These are phyloP conservation scores for Globisporangium orthogonon DNA, from an alignment of 352 stramenopile species.

Conservation along the genomic window DNA sequence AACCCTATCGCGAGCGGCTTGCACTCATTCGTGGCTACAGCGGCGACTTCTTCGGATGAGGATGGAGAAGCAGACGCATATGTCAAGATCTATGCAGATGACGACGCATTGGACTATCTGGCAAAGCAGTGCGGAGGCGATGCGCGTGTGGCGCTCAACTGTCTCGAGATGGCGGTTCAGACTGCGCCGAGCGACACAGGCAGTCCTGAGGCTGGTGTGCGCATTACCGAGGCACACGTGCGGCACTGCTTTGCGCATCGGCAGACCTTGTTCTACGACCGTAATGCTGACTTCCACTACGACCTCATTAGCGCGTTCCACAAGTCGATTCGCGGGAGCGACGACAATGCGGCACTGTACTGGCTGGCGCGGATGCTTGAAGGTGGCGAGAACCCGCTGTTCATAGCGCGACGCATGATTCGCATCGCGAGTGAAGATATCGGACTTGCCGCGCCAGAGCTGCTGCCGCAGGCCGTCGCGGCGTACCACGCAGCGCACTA, in stretches of 20 bases:
- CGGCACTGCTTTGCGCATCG: constrained; percentile 64
- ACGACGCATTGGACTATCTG: constrained; percentile 57
- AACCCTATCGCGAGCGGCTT: constrained; percentile 26
- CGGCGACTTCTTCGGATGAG: constrained; percentile 6
- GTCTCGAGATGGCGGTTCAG: constrained; percentile 72
- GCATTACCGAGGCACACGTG: constrained; percentile 54
- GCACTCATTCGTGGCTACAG: constrained; percentile 9
- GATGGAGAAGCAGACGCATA: neutral
- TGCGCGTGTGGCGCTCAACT: constrained; percentile 75
- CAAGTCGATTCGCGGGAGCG: constrained; percentile 81
- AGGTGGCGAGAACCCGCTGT: constrained; percentile 80
- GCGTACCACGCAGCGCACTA: constrained; percentile 73
- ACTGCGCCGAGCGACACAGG: constrained; percentile 17
- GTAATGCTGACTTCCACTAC: constrained; percentile 84
- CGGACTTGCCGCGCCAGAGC: constrained; percentile 57
- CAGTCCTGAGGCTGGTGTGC: constrained; percentile 14
- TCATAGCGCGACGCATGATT: constrained; percentile 72
- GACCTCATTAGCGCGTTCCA: constrained; percentile 81
- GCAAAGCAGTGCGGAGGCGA: constrained; percentile 72
- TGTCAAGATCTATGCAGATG: constrained; percentile 36
- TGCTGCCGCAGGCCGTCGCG: constrained; percentile 59
- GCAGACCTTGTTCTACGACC: constrained; percentile 79
- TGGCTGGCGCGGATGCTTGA: constrained; percentile 86
- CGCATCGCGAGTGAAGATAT: constrained; percentile 84
- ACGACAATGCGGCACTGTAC: constrained; percentile 77